Evolutionary conservation across 208 protist species (phyloP), one percentile per base, ranked within the genome.

Genomic region (Endotrypanum monterogeii): DNA sequence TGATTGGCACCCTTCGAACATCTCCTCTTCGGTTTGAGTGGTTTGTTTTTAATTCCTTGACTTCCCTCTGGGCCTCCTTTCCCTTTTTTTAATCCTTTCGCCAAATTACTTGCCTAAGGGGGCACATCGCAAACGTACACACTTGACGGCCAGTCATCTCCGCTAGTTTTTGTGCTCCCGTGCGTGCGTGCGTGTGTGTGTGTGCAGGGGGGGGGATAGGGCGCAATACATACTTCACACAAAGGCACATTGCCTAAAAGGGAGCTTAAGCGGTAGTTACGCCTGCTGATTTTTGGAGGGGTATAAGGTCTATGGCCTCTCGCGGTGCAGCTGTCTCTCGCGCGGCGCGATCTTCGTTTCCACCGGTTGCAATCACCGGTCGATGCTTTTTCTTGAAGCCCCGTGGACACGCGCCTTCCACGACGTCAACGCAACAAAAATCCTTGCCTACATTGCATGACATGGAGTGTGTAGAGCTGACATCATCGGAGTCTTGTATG

Each of bases 351-450:
- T 30, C 46, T 71, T 9, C 23, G 23, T 83, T 68, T 63, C 74
- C 79, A 3, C 14, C 52, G 28, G 62, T 83, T 16, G 54, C 50
- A 11, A 56, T 76, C 11, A 81, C 75, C 1, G 80, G 80, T 20
- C 74, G 80, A n/a, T 84, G 80, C 68, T 72, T 80, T 48, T 72
- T 84, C 6, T 61, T 74, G 56, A 68, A 46, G 18, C 71, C 75
- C 11, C 39, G 67, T 7, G 12, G 23, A 3, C 28, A 46, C 9
- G 18, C 68, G 6, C 37, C 18, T 46, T 14, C 46, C 3, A 3
- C 48, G 25, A 14, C 46, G 41, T 11, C 32, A n/a, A 35, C 14
- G 2, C 48, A 66, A n/a, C 39, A 44, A n/a, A 0, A 48, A 3
- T 28, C 41, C 28, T 25, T 35, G 23, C 67, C 68, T 35, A 12